A percentile compares a stretch with the other conserved stretches of the same genome.
phyloP scores from a whole-genome alignment of 805 yeast species.

The Komagataella kurtzmanii region DNA sequence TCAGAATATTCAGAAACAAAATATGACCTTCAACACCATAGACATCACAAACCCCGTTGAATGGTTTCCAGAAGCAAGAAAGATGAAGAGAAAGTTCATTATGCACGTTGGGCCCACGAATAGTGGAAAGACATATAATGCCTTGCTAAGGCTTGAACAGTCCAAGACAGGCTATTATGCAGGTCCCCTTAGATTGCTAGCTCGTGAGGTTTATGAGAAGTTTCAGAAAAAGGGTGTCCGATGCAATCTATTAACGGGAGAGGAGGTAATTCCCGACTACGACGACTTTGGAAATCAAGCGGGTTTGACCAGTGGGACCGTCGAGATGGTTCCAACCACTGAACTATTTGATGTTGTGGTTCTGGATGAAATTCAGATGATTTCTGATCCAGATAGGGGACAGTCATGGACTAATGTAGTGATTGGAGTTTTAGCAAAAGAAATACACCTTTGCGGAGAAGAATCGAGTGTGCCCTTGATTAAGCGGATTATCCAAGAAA shows the following conservation, averaged over 20 bases:
- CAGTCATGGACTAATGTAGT: slow-evolving; percentile 92
- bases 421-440: slow-evolving; percentile 75
- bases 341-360: slow-evolving; percentile 74
- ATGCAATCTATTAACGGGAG: slow-evolving; percentile 92
- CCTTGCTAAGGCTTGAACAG: slow-evolving; percentile 51
- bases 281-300: slow-evolving; percentile 68
- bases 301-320: slow-evolving; percentile 71
- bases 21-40: slow-evolving; percentile 19
- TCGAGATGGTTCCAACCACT: slow-evolving; percentile 77
- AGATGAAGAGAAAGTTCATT: slow-evolving; percentile 63
- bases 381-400: slow-evolving; percentile 68
- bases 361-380: slow-evolving; percentile 94
- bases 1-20: slow-evolving; percentile 17
- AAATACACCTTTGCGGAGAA: slow-evolving; percentile 91
- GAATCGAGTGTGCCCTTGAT: slow-evolving; percentile 67
- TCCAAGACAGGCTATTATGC: slow-evolving; percentile 80
- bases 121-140: slow-evolving; percentile 85
- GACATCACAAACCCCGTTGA: slow-evolving; percentile 50
- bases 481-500: slow-evolving; percentile 37
- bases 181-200: slow-evolving; percentile 84
- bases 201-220: slow-evolving; percentile 82
- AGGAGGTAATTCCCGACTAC: slow-evolving; percentile 63
- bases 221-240: slow-evolving; percentile 51
- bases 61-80: slow-evolving; percentile 81
- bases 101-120: slow-evolving; percentile 98